Evolutionary conservation across 108 stramenopile genomes (phyloP), one percentile per base, ranked within the genome.

Genomic region (Mediolabrus comicus): DNA sequence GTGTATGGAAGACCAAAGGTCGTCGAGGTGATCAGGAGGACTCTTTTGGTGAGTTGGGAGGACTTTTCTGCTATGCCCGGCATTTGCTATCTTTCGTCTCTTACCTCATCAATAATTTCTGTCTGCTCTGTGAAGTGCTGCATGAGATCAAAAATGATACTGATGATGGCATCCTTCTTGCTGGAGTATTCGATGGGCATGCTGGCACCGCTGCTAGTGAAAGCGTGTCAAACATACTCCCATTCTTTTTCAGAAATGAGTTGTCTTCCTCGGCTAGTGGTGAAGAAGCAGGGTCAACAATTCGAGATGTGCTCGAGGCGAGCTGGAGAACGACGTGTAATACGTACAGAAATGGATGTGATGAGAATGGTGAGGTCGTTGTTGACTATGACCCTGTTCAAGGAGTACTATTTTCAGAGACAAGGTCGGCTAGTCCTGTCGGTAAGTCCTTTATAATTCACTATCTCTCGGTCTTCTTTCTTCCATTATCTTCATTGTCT

Each of bases 161-260:
- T 14, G 65, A 67, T 28, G 76, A 83, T 57, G 81, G 79, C 49
- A 69, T 87, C 5, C 56, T 90, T 4, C 39, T 93, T 2, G 79
- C 86, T 16, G 92, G 87, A 19, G 87, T 93, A 10, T 80, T 88
- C 72, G 92, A 93, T 75, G 92, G 92, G 14, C 92, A 93, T 54
- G 86, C 84, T 3, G 92, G 92, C n/a, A 77, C 65, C 9, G 84
- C 82, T 11, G 92, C 92, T 17, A 80, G 86, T 59, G 67, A 83
- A 62, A 67, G 67, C 14, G 86, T 86, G 16, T 77, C 86, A 16
- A 59, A 75, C 30, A 53, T 82, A 6, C 52, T 90, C 14, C 89
- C 92, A 25, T 53, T 56, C 8, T 36, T 84, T 1, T 62, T 90
- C n/a, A 65, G 82, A 16, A 60, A 83, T 12, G 80, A 85, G 56